Conservation (phyloP, 2,329 filamentous ascomycete genomes). For the Xylariomycetidae sp. region DNA sequence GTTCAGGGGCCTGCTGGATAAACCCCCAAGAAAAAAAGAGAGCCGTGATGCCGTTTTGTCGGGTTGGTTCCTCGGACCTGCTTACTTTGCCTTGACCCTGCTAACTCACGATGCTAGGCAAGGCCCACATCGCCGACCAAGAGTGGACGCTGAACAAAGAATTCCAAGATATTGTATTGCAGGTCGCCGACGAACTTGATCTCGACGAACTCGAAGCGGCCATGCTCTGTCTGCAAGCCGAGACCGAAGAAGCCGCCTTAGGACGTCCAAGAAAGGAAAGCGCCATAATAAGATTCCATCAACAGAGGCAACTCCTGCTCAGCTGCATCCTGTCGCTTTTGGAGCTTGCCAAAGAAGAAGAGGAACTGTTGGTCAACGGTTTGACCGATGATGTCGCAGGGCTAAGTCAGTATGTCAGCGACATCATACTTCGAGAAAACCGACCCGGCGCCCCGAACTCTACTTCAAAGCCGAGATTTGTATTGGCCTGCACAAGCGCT, state of each 20-base stretch:
- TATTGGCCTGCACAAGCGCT: constrained; percentile 68
- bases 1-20: constrained; percentile 69
- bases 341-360: constrained; percentile 60
- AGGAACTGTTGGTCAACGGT: constrained; percentile 47
- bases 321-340: constrained; percentile 80
- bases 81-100: too few species aligned
- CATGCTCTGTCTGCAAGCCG: constrained; percentile 67
- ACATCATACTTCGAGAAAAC: constrained; percentile 50
- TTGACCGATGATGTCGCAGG: constrained; percentile 47
- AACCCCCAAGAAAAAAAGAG: constrained; percentile 66
- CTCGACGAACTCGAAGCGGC: constrained; percentile 86
- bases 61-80: constrained; percentile 45
- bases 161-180: constrained; percentile 77
- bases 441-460: constrained; percentile 38
- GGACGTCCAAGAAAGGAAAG: constrained; percentile 72
- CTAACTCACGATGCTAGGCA: too few species aligned
- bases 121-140: constrained; percentile 65
- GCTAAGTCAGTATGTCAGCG: constrained; percentile 50
- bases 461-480: constrained; percentile 53
- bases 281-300: constrained; percentile 83
- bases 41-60: constrained; percentile 69
- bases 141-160: constrained; percentile 80
- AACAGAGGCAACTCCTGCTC: constrained; percentile 75
- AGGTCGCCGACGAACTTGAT: constrained; percentile 82
- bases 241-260: constrained; percentile 62